phyloP scores from a whole-genome alignment of 2,329 filamentous ascomycete genomes.

The Fusarium palustre region DNA sequence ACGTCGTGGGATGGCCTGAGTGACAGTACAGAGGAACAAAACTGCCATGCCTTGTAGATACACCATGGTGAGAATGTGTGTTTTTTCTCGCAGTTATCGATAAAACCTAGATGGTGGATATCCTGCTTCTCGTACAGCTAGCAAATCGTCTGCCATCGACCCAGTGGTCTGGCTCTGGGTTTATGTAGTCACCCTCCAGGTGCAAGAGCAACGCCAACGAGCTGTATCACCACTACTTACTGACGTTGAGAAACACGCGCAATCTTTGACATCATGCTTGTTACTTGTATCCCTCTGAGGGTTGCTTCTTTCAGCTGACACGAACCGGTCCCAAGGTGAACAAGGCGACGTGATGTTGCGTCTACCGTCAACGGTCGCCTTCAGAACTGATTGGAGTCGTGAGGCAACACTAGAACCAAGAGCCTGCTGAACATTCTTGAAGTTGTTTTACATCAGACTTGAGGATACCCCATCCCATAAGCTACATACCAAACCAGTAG shows the following conservation, averaged over 20 bases:
- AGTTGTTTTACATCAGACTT: neutral
- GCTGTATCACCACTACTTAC: constrained; percentile 8
- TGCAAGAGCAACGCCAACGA: constrained; percentile 8
- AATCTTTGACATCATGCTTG: neutral
- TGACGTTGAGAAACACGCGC: neutral
- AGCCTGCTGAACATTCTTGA: neutral
- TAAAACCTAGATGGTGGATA: accelerated
- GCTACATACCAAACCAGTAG: neutral
- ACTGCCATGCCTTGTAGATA: neutral
- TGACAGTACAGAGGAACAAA: neutral
- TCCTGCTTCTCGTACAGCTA: neutral
- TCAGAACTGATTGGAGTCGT: neutral
- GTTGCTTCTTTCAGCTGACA: neutral
- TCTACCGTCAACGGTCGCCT: neutral
- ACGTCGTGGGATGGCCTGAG: constrained; percentile 2
- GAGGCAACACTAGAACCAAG: neutral
- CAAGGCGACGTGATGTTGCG: neutral
- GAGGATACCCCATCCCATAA: neutral
- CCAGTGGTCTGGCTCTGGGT: constrained; percentile 16
- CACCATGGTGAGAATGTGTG: neutral
- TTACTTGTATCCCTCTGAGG: neutral
- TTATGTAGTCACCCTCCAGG: constrained; percentile 34
- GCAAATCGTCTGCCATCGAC: neutral
- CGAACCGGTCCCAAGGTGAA: neutral
- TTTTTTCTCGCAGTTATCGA: neutral